phyloP scores from a whole-genome alignment of 495 filamentous ascomycete genomes.

The Penicillium silybi region DNA sequence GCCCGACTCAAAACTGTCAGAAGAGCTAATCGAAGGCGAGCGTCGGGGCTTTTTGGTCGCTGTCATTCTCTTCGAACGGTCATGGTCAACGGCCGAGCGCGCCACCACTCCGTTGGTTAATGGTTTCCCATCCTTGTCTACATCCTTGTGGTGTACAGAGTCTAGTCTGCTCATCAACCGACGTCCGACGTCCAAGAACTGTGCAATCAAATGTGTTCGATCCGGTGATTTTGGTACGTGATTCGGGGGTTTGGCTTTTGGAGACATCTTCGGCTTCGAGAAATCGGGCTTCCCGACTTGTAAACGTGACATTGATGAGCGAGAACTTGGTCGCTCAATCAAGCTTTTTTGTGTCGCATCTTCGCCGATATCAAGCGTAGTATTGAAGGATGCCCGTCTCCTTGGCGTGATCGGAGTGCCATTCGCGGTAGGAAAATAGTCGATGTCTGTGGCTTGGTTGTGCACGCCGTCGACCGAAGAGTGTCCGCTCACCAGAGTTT shows the following conservation, averaged over 20 bases:
- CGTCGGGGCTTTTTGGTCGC: conserved; percentile 17
- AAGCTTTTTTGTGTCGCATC: conserved; percentile 41
- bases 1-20: conserved; percentile 20
- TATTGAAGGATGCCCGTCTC: conserved; percentile 55
- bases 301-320: conserved; percentile 46
- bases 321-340: conserved; percentile 39
- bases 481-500: conserved; percentile 22
- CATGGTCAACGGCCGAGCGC: conserved; percentile 35
- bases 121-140: conserved; percentile 8
- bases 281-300: conserved; percentile 38
- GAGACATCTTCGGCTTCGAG: conserved; percentile 27
- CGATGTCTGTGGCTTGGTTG: conserved; percentile 17
- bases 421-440: conserved; percentile 15
- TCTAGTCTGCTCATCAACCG: conserved; percentile 37
- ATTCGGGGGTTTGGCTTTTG: conserved; percentile 14
- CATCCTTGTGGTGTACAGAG: conserved; percentile 21
- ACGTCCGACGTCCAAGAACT: conserved; percentile 43
- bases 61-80: conserved; percentile 33
- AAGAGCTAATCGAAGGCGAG: conserved; percentile 23
- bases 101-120: conserved; percentile 28
- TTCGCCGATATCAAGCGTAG: conserved; percentile 52
- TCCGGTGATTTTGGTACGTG: conserved; percentile 31
- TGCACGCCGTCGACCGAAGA: conserved; percentile 18
- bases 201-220: conserved; percentile 41
- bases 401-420: conserved; percentile 29